Base-by-base conservation (phyloP, 148 eudicot genomes). In the Pharnaceum exiguum region DNA sequence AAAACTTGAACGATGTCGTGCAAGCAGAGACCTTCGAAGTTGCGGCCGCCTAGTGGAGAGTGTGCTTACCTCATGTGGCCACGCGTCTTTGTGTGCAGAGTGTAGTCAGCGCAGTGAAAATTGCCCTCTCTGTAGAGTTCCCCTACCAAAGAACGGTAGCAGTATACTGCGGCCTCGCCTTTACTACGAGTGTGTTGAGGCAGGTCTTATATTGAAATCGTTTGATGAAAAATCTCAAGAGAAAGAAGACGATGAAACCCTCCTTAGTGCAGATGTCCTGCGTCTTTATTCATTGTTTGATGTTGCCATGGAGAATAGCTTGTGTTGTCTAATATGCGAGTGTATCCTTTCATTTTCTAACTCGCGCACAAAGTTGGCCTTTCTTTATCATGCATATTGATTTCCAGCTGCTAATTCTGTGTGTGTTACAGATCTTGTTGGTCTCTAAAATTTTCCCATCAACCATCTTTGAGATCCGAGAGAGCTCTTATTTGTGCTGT, bases 71-170 rank as follows among this genome's bases (percentile, higher is more conserved):
- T 78, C 96, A 49, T 94, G 99, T 62, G 93, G 99, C 12, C 99
- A 94, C 66, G 95, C 99, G 49, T 87, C 99, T 33, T 73, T 94
- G 59, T 94, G 99, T 72, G 82, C 82, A 55, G 99, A 89, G 71
- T 94, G 99, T 37, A 80, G 85, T 68, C 87, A 86, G 67, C 81
- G 99, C 7, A 89, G 75, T 74, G 99, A 89, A 68, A 73, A 57
- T 53, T 94, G 99, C 66, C 99, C 96, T 38, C 80, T 94, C 18
- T 94, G 99, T 67, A 73, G 96, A 74, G 72, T 60, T 62, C 64
- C 87, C 28, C 59, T 89, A 22, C 71, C 87, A 44, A 80, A 78
- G 68, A 75, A 46, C 42, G 85, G 79, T 16, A 75, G 73, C 27
- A n/a, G n/a, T n/a, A 74, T 73, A 57, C 67, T 77, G 24, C 89